phyloP scores from a whole-genome alignment of 805 yeast genomes.

The Starmerella floricola region DNA sequence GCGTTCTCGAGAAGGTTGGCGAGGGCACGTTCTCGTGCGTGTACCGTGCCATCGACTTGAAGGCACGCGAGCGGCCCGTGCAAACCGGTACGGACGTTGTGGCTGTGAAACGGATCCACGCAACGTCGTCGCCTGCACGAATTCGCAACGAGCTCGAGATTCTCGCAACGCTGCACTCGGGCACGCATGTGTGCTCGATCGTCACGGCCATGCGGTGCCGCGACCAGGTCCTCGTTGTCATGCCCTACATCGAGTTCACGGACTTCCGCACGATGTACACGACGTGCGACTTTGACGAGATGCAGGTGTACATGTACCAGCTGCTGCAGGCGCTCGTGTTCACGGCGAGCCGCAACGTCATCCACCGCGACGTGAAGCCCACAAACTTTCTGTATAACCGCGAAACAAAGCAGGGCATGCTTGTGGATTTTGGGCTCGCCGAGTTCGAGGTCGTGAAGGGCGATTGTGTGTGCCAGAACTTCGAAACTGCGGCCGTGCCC shows the following conservation, averaged over 20 bases:
- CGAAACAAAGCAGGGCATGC: conserved; percentile 55
- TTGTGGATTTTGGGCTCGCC: conserved; percentile 89
- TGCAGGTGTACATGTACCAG: conserved; percentile 68
- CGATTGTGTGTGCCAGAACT: conserved; percentile 16
- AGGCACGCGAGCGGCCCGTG: conserved; percentile 4
- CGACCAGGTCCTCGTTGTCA: conserved; percentile 86
- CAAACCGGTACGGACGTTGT: conserved; percentile 32
- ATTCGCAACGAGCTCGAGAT: conserved; percentile 78
- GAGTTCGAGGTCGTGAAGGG: conserved; percentile 37
- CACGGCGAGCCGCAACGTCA: conserved; percentile 64
- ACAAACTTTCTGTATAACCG: conserved; percentile 65
- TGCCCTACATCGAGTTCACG: conserved; percentile 82
- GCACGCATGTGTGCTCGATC: conserved; percentile 71
- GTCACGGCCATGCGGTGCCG: conserved; percentile 75
- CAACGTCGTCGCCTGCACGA: conserved; percentile 87
- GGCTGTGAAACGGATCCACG: conserved; percentile 87
- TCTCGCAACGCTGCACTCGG: conserved; percentile 32
- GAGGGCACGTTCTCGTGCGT: conserved; percentile 58
- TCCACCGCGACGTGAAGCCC: conserved; percentile 88
- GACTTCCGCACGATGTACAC: conserved; percentile 82
- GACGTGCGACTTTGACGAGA: conserved; percentile 66
- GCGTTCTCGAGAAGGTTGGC: conserved; percentile 47
- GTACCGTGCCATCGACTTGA: conserved; percentile 45
- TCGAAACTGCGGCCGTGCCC: conserved; percentile 13
- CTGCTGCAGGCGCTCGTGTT: conserved; percentile 61